These are phyloP conservation scores for Schoenoplectus triqueter DNA, from an alignment of 202 grass and related monocot species.

Conservation along the genomic window DNA sequence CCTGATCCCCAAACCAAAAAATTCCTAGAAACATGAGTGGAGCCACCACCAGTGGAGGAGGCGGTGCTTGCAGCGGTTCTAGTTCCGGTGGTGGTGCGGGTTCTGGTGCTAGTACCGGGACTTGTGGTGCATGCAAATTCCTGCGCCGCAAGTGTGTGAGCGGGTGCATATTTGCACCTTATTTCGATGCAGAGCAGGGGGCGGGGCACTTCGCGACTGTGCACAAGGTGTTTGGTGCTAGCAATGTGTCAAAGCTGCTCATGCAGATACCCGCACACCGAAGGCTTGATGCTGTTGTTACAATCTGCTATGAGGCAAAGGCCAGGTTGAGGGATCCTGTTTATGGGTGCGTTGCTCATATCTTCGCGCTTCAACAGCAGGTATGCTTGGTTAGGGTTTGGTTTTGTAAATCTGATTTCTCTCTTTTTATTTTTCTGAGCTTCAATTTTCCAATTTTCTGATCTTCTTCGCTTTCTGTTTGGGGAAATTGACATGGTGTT, in stretches of 20 bases:
- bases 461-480: constrained; percentile 2
- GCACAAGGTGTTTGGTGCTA: constrained; percentile 99
- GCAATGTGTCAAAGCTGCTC: constrained; percentile 97
- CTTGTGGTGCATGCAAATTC: constrained; percentile 98
- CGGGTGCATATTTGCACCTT: constrained; percentile 96
- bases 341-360: constrained; percentile 97
- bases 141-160: constrained; percentile 92
- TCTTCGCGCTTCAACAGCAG: constrained; percentile 97
- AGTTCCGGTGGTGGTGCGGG: constrained; percentile 38
- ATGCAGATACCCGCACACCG: constrained; percentile 90
- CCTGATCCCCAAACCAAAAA: too few species aligned
- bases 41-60: constrained; percentile 29
- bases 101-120: constrained; percentile 50
- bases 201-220: constrained; percentile 94
- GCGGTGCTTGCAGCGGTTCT: constrained; percentile 41
- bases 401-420: background rate
- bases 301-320: constrained; percentile 96
- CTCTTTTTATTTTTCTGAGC: background rate
- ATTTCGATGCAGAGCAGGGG: constrained; percentile 98
- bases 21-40: constrained; percentile 34
- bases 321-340: constrained; percentile 87
- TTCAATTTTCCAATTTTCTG: background rate
- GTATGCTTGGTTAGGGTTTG: constrained; percentile 33
- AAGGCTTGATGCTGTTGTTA: constrained; percentile 93
- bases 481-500: background rate